Evolutionary conservation across 371 early-diverging fungal species (phyloP).

Genomic region (Blyttiomyces sp.): DNA sequence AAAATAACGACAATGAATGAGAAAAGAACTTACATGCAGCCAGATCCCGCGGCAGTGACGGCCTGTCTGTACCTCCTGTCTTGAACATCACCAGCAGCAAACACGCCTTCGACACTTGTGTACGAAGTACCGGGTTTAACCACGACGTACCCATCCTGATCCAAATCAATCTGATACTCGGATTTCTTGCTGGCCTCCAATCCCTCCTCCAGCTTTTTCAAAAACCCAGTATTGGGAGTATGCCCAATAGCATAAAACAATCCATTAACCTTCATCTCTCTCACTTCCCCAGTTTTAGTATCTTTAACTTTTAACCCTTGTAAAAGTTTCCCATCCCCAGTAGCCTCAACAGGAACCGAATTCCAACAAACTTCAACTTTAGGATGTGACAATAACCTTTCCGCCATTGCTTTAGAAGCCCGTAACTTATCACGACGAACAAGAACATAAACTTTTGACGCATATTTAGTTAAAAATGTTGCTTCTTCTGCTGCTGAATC

Average conservation of each 20-base stretch:
- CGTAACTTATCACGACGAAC: conserved; percentile 60
- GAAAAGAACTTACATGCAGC: conserved; percentile 67
- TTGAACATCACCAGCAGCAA: conserved; percentile 71
- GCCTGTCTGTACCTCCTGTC: conserved; percentile 65
- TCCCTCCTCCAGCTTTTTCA: conserved; percentile 8
- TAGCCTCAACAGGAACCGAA: conserved; percentile 48
- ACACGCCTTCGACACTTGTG: conserved; percentile 59
- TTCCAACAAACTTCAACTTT: conserved; percentile 61
- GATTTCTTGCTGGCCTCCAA: not conserved
- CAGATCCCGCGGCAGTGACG: conserved; percentile 61
- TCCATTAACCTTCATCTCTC: conserved; percentile 49
- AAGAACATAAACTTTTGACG: conserved; percentile 58
- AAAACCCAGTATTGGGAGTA: conserved; percentile 44
- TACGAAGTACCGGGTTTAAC: conserved; percentile 37
- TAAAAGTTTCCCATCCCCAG: conserved; percentile 44
- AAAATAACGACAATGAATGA: not conserved
- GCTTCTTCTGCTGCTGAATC: conserved; percentile 72
- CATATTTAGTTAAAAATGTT: conserved; percentile 60
- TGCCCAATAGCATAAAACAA: conserved; percentile 75
- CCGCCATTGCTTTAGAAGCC: conserved; percentile 59
- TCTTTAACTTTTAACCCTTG: conserved; percentile 33
- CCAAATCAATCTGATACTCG: conserved; percentile 37
- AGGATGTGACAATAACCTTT: conserved; percentile 42
- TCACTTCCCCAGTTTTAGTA: conserved; percentile 23
- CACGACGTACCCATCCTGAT: conserved; percentile 54